Evolutionary conservation across 2,329 filamentous ascomycete genomes (phyloP).

Genomic region (Penicillium sp.): DNA sequence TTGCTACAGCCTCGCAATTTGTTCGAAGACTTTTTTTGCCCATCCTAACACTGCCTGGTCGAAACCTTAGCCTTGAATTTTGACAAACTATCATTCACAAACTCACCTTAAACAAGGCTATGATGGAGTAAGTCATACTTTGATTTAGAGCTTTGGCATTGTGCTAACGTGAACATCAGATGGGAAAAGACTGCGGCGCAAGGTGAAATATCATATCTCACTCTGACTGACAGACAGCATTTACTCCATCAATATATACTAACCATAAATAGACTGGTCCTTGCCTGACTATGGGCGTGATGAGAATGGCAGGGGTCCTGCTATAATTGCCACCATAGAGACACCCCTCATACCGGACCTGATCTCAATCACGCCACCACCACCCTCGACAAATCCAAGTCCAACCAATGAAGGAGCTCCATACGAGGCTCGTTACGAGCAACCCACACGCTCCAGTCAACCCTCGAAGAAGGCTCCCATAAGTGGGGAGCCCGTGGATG

Average conservation of each 20-base stretch:
- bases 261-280: not conserved
- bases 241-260: not conserved
- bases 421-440: too few relatives aligned
- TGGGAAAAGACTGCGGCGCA: slow-evolving; percentile 1
- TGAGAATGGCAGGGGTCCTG: too few relatives aligned
- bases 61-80: too few relatives aligned
- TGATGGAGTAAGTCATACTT: not conserved
- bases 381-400: not conserved
- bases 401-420: too few relatives aligned
- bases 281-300: not conserved
- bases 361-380: not conserved
- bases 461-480: not conserved
- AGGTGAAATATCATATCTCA: not conserved
- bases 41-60: not conserved
- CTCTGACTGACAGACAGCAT: not conserved
- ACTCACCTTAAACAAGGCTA: not conserved
- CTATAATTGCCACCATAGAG: not conserved
- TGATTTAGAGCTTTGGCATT: not conserved
- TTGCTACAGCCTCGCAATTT: too few relatives aligned
- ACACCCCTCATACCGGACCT: not conserved
- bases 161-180: not conserved
- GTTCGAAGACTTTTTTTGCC: too few relatives aligned
- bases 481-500: not conserved
- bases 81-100: not conserved
- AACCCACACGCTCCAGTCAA: not conserved